A percentile compares a stretch with the other conserved stretches of the same genome.
These are phyloP conservation scores for Agrostemma githago DNA, from an alignment of 148 eudicot species.

Conservation along the genomic window DNA sequence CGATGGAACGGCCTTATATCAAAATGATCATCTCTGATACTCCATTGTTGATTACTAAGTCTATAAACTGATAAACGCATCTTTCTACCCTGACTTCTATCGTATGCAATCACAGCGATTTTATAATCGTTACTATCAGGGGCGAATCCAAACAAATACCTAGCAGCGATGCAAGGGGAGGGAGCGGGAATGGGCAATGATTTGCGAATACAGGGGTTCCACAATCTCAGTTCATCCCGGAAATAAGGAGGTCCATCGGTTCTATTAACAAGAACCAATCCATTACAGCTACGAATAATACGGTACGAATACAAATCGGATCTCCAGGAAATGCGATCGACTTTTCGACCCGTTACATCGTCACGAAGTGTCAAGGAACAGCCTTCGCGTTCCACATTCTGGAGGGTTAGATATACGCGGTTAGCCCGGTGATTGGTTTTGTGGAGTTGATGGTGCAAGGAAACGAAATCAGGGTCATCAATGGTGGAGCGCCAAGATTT, in stretches of 20 bases:
- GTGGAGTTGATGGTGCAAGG: neutral
- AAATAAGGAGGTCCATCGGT: too few relatives aligned
- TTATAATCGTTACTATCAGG: slow-evolving; percentile 5
- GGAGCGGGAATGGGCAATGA: neutral
- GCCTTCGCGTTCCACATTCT: neutral
- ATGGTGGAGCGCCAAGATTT: slow-evolving; percentile 8
- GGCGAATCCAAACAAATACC: slow-evolving; percentile 3
- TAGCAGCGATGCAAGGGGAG: too few relatives aligned
- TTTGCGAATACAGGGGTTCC: slow-evolving; percentile 10
- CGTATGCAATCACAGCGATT: neutral
- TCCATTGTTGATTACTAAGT: neutral
- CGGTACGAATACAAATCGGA: neutral
- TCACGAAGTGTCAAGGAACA: neutral
- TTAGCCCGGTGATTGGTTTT: neutral
- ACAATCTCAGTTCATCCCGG: neutral
- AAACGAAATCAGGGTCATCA: slow-evolving; percentile 1
- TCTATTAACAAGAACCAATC: neutral
- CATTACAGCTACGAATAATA: slow-evolving; percentile 6
- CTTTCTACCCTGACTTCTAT: neutral
- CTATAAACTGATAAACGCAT: neutral
- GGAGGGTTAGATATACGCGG: neutral
- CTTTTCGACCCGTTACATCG: neutral
- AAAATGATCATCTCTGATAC: neutral
- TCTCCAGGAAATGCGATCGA: neutral
- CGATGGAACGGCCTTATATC: too few relatives aligned